Evolutionary conservation across 23 red algal species (phyloP), one percentile per base, ranked within the genome.

Genomic region (Gracilaria domingensis): DNA sequence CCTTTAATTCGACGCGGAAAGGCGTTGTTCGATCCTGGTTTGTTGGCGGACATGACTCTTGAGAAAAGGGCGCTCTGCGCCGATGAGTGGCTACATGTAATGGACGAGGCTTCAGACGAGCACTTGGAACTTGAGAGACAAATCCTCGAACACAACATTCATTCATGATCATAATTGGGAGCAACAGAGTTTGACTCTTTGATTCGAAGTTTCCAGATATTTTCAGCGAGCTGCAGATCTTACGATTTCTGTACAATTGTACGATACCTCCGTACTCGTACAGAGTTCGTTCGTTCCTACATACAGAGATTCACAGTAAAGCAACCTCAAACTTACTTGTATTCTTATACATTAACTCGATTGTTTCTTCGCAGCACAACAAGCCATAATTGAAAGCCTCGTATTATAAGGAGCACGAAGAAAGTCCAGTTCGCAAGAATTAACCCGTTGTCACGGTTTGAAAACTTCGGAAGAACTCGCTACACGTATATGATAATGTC

Each of bases 11-110:
- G 54, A 16, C 58, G 67, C 1, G 54, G 84, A 75, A 69, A 61
- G 23, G 71, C 84, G 6, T 77, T 88, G 29, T 88, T 88, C 33
- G 84, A 88, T 37, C 84, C 84, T 74, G 84, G 50, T 59, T 44
- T 78, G 45, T 34, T 88, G 21, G 70, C 84, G 2, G 67, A 88
- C 17, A 75, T 49, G 50, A 60, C 78, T 28, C 70, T 88, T 29
- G 84, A 76, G 51, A 78, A 75, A 54, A 75, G 64, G 32, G 66
- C 66, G 4, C 59, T 36, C 9, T 88, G 84, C 36, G 84, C 84
- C 28, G 67, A 88, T 30, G 84, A 70, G 33, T 88, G 84, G 84
- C 26, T 88, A n/a, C 21, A 72, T 53, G 84, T 75, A 14, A 75
- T 88, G 84, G 65, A 88, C 28, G 66, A 78, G 49, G 71, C 71